These are phyloP conservation scores for Lentinula boryana DNA, from an alignment of 768 basidiomycete species.

Conservation along the genomic window DNA sequence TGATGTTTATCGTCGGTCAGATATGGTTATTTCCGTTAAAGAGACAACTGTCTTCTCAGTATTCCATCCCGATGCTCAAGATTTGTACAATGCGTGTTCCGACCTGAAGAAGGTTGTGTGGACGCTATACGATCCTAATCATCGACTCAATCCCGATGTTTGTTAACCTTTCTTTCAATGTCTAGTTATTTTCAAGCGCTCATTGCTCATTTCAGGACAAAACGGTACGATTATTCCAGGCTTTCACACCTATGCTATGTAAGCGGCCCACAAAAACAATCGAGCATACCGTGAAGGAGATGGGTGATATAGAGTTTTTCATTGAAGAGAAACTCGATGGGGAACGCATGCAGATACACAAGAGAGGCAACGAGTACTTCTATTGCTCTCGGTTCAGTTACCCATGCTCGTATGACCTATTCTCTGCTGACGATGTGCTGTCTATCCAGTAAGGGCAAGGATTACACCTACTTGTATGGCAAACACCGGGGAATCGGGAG, in stretches of 20 bases:
- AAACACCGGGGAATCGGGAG: conserved; percentile 77
- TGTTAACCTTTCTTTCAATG: neutral
- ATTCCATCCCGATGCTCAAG: conserved; percentile 92
- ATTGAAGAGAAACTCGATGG: conserved; percentile 99
- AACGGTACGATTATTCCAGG: conserved; percentile 71
- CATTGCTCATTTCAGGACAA: conserved; percentile 54
- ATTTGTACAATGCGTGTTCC: conserved; percentile 93
- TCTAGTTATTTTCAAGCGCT: neutral
- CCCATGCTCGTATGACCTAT: conserved; percentile 3
- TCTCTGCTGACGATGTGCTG: neutral
- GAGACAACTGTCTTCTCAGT: conserved; percentile 89
- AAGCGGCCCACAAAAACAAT: conserved; percentile 79
- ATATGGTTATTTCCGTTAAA: conserved; percentile 88
- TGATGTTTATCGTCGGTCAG: conserved; percentile 29
- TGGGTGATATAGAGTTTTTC: conserved; percentile 74
- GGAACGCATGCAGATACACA: conserved; percentile 94
- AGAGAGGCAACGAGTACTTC: conserved; percentile 83
- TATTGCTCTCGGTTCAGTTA: conserved; percentile 78
- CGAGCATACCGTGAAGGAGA: conserved; percentile 78
- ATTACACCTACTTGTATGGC: conserved; percentile 90
- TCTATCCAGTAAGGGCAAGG: conserved; percentile 71
- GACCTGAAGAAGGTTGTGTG: conserved; percentile 92
- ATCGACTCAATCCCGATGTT: conserved; percentile 59
- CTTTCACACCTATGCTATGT: conserved; percentile 95
- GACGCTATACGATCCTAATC: conserved; percentile 75